Percentiles rank a stretch among this genome's conserved stretches.
These are phyloP conservation scores for Macrotyloma uniflorum DNA, from an alignment of 306 rosid genomes.

Conservation along the genomic window DNA sequence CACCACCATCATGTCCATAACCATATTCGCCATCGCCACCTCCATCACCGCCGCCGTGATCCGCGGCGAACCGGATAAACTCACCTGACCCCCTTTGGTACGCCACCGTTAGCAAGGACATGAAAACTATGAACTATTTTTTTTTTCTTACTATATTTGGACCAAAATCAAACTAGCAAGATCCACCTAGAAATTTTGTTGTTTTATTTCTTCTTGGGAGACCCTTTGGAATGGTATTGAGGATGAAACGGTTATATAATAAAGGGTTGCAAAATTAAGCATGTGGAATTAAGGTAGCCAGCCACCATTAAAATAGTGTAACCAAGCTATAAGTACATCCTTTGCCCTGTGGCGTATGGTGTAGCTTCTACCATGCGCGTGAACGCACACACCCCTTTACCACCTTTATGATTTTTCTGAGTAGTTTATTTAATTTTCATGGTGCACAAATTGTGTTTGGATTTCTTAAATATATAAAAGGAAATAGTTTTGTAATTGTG, in stretches of 20 bases:
- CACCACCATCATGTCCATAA: background rate
- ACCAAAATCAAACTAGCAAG: background rate
- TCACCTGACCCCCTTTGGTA: constrained; percentile 44
- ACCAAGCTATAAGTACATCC: background rate
- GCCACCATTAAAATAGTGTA: constrained; percentile 39
- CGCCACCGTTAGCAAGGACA: constrained; percentile 56
- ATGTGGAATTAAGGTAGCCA: constrained; percentile 5
- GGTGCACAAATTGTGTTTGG: constrained; percentile 24
- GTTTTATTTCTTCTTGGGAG: background rate
- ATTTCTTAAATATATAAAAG: constrained; percentile 4
- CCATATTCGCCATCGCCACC: background rate
- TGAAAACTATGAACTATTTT: constrained; percentile 16
- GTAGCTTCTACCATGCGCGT: constrained; percentile 26
- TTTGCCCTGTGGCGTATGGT: background rate
- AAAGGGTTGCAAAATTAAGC: constrained; percentile 25
- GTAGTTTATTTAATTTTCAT: background rate
- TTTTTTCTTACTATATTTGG: background rate
- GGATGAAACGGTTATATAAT: constrained; percentile 35
- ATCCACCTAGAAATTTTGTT: background rate
- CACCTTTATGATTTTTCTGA: background rate
- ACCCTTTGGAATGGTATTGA: constrained; percentile 33
- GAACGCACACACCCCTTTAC: background rate
- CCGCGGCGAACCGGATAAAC: constrained; percentile 30
- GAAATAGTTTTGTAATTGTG: background rate
- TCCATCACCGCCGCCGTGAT: background rate